Conservation (phyloP, 1,139 yeast species). For the Debaryomyces subglobosus region DNA sequence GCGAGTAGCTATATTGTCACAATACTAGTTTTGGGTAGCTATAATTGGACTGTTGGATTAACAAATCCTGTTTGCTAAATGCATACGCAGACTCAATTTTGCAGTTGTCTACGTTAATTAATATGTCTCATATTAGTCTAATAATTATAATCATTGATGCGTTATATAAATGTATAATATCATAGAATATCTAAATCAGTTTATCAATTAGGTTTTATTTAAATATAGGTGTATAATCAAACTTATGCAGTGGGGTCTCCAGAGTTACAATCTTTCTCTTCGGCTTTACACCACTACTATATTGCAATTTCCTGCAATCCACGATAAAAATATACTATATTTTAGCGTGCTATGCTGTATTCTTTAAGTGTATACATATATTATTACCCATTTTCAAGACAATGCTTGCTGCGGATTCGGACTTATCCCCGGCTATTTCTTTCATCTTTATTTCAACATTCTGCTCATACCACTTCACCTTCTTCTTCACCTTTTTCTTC, state of each 20-base stretch:
- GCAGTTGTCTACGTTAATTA: not conserved
- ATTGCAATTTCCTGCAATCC: not conserved
- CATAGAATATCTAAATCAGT: too few relatives aligned
- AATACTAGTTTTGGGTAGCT: constrained; percentile 52
- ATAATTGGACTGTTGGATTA: constrained; percentile 47
- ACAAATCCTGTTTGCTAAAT: constrained; percentile 25
- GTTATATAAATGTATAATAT: too few relatives aligned
- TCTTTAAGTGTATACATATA: too few relatives aligned
- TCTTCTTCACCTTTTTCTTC: too few relatives aligned
- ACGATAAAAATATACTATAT: not conserved
- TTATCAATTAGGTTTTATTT: not conserved
- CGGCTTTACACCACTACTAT: not conserved
- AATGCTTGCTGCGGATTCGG: not conserved
- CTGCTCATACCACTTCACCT: too few relatives aligned
- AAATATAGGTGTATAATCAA: too few relatives aligned
- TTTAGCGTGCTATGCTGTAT: too few relatives aligned
- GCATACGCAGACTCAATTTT: not conserved
- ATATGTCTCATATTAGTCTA: too few relatives aligned
- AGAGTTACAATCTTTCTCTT: not conserved
- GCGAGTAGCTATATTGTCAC: constrained; percentile 35
- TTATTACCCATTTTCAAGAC: not conserved
- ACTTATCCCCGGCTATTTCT: not conserved
- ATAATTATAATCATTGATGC: too few relatives aligned
- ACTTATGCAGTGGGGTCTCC: not conserved
- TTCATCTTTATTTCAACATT: too few relatives aligned